Evolutionary conservation across 371 early-diverging fungal species (phyloP), one percentile per base, ranked within the genome.

Genomic region (Circinella umbellata): DNA sequence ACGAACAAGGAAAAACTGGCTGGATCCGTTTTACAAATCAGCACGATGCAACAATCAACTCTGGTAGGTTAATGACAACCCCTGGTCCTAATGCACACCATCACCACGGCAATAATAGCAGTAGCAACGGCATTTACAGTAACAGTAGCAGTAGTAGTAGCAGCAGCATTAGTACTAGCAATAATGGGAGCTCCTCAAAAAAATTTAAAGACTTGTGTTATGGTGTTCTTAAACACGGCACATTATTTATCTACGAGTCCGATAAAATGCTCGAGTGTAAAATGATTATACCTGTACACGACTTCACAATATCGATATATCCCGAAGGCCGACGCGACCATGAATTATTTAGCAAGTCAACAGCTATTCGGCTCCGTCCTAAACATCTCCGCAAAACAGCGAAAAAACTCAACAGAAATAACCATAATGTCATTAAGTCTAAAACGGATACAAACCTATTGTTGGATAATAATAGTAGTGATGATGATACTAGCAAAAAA

Each of bases 231-330:
- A 90, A 91, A 55, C 88, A 92, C 71, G 90, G 93, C 53, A 91
- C 92, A 14, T 81, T 96, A 48, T 92, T 93, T 67, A 74, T 95
- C 65, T 96, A 94, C 73, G 92, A 93, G 46, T 86, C 89, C 49
- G 93, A 93, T 63, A 83, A 89, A 35, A 68, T 75, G 42, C 83
- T 88, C 74, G 91, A 94, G 46, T 94, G 94, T 75, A 84, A 89
- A 38, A 83, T 90, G 34, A 91, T 95, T 8, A 86, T 95, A 34
- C 84, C 89, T 17, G 80, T 94, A 72, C 84, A 90, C 4, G 78
- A 91, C 67, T 91, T 90, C 71, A 76, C 82, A 18, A 90, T 94
- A 37, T 77, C 86, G 17, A 80, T 95, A 54, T 89, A 89, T 73
- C 88, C 89, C 0, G 78, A 75, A 59, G 75, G 71, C 39, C 68